Conservation (phyloP, 768 basidiomycete species). For the Podaxis sp. region DNA sequence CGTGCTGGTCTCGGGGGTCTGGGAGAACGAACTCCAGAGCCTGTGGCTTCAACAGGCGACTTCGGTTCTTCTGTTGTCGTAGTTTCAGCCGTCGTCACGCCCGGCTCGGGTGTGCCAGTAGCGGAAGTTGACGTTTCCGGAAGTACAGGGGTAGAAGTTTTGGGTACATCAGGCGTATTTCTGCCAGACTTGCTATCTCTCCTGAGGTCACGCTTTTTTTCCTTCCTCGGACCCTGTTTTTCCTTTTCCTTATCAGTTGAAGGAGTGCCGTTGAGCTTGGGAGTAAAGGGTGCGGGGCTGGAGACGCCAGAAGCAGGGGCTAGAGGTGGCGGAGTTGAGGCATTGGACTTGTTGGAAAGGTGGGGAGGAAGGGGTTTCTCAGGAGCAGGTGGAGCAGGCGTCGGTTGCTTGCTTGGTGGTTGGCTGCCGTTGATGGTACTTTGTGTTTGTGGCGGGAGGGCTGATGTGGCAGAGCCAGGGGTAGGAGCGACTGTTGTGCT, state of each 20-base stretch:
- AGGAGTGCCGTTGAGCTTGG: constrained; percentile 42
- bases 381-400: constrained; percentile 28
- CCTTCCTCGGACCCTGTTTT: constrained; percentile 64
- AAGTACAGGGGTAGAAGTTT: constrained; percentile 29
- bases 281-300: constrained; percentile 31
- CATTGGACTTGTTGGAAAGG: constrained; percentile 36
- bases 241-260: constrained; percentile 50
- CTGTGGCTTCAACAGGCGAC: constrained; percentile 56
- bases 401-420: constrained; percentile 36
- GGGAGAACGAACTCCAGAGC: constrained; percentile 66
- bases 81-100: constrained; percentile 20
- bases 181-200: constrained; percentile 33
- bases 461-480: constrained; percentile 55
- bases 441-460: constrained; percentile 37
- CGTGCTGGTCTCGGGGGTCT: constrained; percentile 60
- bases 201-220: constrained; percentile 50
- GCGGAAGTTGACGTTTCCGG: constrained; percentile 23
- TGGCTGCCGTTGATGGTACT: constrained; percentile 36
- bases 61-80: constrained; percentile 42
- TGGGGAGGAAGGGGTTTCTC: constrained; percentile 31
- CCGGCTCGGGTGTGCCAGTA: constrained; percentile 9
- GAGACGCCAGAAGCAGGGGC: constrained; percentile 31
- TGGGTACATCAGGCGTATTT: constrained; percentile 30
- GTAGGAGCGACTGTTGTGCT: constrained; percentile 61
- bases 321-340: constrained; percentile 34